Percentiles rank a stretch among this genome's conserved stretches.
Conservation (phyloP, 1,284 basidiomycete genomes). For the Rhodotorula sp. region DNA sequence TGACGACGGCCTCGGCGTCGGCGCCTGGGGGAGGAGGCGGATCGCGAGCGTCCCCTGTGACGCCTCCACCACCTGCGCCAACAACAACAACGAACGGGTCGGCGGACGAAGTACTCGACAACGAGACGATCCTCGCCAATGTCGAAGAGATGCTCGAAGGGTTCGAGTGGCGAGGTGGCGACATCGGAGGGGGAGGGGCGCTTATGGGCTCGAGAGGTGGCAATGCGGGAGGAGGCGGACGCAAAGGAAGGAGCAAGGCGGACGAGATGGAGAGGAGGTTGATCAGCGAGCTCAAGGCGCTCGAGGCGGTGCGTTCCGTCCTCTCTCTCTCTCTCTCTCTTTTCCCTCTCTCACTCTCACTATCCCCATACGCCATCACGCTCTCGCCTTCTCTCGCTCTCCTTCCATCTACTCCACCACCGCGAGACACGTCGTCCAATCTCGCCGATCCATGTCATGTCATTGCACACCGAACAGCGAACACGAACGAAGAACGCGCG, state of each 20-base stretch:
- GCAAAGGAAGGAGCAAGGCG: constrained; percentile 62
- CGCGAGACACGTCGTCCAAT: no score
- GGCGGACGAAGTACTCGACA: constrained; percentile 53
- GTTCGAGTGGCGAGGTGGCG: constrained; percentile 80
- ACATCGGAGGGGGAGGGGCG: constrained; percentile 30
- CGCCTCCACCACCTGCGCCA: neutral
- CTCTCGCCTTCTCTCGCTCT: no score
- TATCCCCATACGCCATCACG: no score
- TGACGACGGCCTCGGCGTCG: neutral
- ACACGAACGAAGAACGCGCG: neutral
- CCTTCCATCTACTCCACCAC: no score
- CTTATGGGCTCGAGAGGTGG: constrained; percentile 54
- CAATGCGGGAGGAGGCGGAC: constrained; percentile 34
- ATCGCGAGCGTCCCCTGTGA: neutral
- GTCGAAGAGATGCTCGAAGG: constrained; percentile 99
- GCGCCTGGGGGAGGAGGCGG: no score
- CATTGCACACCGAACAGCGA: no score
- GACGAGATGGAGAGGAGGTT: constrained; percentile 84
- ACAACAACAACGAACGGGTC: neutral
- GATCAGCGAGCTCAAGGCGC: constrained; percentile 78
- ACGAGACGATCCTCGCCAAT: constrained; percentile 72
- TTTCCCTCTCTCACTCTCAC: no score
- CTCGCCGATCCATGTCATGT: no score
- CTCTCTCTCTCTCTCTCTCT: neutral
- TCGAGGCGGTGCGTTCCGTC: constrained; percentile 69